Base-by-base conservation (phyloP, 352 stramenopile genomes). In the Elongisporangium prolatum region DNA sequence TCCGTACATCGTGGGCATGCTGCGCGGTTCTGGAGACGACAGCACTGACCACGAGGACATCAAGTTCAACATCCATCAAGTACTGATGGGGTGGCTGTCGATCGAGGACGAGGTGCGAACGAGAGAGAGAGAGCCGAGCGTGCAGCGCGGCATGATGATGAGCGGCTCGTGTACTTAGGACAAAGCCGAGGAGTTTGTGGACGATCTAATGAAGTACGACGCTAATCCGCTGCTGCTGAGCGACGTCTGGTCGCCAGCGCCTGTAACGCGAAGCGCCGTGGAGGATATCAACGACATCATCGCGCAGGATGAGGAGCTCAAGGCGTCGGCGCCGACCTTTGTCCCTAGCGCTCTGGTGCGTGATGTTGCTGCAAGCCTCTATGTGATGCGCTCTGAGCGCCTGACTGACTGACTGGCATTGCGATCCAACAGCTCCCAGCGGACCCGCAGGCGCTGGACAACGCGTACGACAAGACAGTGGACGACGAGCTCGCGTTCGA, bases 31-130 rank as follows among this genome's bases (percentile, higher is more conserved):
- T 40, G 58, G 63, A n/a, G 64, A 71, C 25, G 63, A 58, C 52
- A 67, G 69, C 50, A 48, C 50, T 28, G 75, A 86, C 61, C 59
- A 77, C 10, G 78, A 87, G 48, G 75, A 83, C 51, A 72, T 82
- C 57, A 83, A 77, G 60, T 80, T 81, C 68, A 88, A 84, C 60
- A 81, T 92, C 38, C 77, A 91, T 63, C 73, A 92, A 56, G 77
- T 94, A 63, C 74, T 94, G 63, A 92, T 92, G 82, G 84, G 83
- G 57, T 94, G 82, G 82, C 61, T 94, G 9, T 74, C 80, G 11
- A 77, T 77, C 8, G 83, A 92, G 57, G 78, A 92, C 67, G 83
- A 90, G 68, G 79, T 88, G 48, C 22, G 54, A 18, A 8, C 8
- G 10, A 52, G n/a, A 21, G 20, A 54, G 20, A 28, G 24, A 22